A percentile compares a stretch with the other conserved stretches of the same genome.
Evolutionary conservation across 805 yeast species (phyloP).

Genomic region (Yarrowia deformans): DNA sequence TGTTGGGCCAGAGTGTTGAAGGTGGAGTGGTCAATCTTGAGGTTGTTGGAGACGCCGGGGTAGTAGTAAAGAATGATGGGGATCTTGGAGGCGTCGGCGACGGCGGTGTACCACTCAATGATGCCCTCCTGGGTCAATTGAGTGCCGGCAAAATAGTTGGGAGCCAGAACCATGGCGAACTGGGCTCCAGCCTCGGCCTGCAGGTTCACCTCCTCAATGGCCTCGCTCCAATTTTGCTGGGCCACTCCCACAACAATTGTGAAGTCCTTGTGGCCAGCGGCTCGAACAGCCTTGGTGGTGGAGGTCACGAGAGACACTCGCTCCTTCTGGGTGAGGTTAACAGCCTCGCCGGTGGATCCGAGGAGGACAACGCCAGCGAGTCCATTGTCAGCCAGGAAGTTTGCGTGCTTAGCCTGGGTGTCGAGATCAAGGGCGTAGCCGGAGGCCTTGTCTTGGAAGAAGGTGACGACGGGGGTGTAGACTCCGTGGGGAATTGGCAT

Average conservation of each 20-base stretch:
- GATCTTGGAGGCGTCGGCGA: constrained; percentile 55
- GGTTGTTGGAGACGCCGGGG: constrained; percentile 60
- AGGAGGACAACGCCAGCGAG: constrained; percentile 58
- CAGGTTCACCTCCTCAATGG: constrained; percentile 50
- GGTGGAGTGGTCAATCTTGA: constrained; percentile 53
- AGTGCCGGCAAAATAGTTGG: constrained; percentile 58
- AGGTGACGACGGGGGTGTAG: constrained; percentile 63
- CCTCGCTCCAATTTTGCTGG: constrained; percentile 56
- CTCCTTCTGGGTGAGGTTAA: constrained; percentile 58
- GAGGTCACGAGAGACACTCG: constrained; percentile 48
- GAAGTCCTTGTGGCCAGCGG: constrained; percentile 52
- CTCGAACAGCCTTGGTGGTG: constrained; percentile 50
- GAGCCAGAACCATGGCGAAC: constrained; percentile 53
- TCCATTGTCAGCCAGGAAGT: constrained; percentile 55
- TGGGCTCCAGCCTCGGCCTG: constrained; percentile 48
- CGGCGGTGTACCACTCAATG: constrained; percentile 55
- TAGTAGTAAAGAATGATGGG: constrained; percentile 58
- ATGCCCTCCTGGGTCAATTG: constrained; percentile 56
- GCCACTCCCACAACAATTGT: constrained; percentile 60
- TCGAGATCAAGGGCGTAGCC: constrained; percentile 54
- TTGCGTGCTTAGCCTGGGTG: constrained; percentile 57
- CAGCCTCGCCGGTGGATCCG: constrained; percentile 66
- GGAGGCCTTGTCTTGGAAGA: constrained; percentile 55
- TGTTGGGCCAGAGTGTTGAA: constrained; percentile 55
- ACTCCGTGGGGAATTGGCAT: constrained; percentile 48